Evolutionary conservation across 176 grass and related monocot genomes (phyloP), one percentile per base, ranked within the genome.

Genomic region (Pontederia paniculata): DNA sequence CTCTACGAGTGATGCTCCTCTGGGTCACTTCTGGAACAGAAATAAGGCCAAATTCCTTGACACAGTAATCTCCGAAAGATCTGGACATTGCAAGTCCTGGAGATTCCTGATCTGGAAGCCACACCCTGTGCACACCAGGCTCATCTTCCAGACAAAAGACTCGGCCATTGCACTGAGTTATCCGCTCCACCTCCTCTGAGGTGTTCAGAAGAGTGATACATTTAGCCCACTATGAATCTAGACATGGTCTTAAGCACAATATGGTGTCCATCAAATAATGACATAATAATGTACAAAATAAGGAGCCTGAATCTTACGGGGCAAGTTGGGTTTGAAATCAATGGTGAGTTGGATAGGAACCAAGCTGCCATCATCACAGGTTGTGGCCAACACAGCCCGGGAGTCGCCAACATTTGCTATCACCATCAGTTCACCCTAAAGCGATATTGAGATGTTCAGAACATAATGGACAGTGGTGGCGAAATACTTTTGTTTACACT

Each of bases 31-130:
- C 80, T 47, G 94, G 94, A 53, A 23, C 55, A 20, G 94, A 99
- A 74, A 99, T 88, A 8, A 99, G 69, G 28, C 94, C 94, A 56
- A 76, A 55, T 28, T 78, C 78, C 72, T 98, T 99, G 69, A 93
- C 21, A 56, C 78, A 83, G 53, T 88, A 85, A 68, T 99, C 87
- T 19, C 83, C 94, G 56, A 99, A 99, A 2, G 94, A 87, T 12
- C 94, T 82, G 18, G 94, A 99, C 94, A 99, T 99, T 48, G 94
- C 94, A n/a, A 99, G 63, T 10, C 94, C 94, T 5, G 87, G 87
- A 42, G 72, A 63, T 43, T 93, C 94, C 67, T 67, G 53, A 19
- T 64, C 57, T 5, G 87, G 87, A 17, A 72, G 51, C 87, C 87
- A 99, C 6, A 99, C 57, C 21, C 94, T 78, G 74, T 93, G 70